Conservation (phyloP, 2,329 filamentous ascomycete species). For the Alternaria sp. region DNA sequence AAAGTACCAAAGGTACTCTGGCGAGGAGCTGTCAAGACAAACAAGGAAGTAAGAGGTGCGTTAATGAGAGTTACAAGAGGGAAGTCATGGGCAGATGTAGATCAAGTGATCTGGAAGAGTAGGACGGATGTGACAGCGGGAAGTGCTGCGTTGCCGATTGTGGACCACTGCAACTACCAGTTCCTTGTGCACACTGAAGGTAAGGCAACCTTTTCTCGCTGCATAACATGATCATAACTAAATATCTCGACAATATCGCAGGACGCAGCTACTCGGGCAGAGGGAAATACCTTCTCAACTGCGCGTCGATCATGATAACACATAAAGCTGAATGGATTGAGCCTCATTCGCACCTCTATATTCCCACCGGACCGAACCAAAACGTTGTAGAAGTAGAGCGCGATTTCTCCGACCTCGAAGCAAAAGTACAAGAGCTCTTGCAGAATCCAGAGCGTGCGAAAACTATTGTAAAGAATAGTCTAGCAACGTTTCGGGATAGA, state of each 20-base stretch:
- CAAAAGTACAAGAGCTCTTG: constrained; percentile 21
- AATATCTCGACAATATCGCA: background rate
- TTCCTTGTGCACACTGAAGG: constrained; percentile 61
- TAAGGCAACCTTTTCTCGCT: constrained; percentile 31
- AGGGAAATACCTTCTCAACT: constrained; percentile 61
- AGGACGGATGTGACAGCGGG: constrained; percentile 15
- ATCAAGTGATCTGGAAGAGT: constrained; percentile 26
- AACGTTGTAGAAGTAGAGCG: constrained; percentile 33
- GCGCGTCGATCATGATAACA: constrained; percentile 36
- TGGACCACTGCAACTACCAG: constrained; percentile 41
- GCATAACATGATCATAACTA: background rate
- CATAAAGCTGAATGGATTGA: constrained; percentile 31
- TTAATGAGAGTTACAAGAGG: constrained; percentile 20
- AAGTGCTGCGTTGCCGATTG: constrained; percentile 24
- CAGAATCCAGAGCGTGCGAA: constrained; percentile 20
- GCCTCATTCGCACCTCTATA: constrained; percentile 22
- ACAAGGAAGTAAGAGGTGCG: constrained; percentile 22
- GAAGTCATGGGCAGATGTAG: constrained; percentile 29
- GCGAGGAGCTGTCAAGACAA: constrained; percentile 44
- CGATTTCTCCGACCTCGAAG: constrained; percentile 30
- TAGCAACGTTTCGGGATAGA: constrained; percentile 25
- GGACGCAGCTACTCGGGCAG: constrained; percentile 56
- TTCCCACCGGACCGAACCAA: constrained; percentile 23
- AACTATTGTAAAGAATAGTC: constrained; percentile 24
- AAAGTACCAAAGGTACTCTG: constrained; percentile 35